Base-by-base conservation (phyloP, 352 stramenopile genomes). In the Plasmopara halstedii region DNA sequence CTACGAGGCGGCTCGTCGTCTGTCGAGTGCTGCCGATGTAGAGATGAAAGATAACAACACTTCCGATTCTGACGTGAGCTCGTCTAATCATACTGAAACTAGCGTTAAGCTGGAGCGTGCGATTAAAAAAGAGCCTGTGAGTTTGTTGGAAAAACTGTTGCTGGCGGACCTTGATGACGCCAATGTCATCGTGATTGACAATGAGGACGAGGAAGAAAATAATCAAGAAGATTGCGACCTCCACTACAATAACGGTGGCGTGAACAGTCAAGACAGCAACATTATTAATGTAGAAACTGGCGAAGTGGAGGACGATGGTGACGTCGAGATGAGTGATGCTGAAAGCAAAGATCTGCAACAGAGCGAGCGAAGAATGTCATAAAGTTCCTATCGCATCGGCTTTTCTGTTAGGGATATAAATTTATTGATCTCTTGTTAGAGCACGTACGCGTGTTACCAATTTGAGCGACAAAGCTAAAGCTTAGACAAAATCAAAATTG, bases 111-210 rank as follows among this genome's bases (percentile, higher is more conserved):
- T 29, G 21, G 57, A 63, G 33, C 31, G 44, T 3, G 14, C 33
- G 0, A 20, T 73, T 20, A 71, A 70, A 46, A 46, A 64, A 26
- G 56, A 73, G 47, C 10, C 47, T 15, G n/a, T 41, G 15, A 53
- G 73, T 29, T 42, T 85, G 40, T 50, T 88, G 23, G 55, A 70
- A 20, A 64, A 74, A 37, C 46, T 88, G 14, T 57, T 88, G 11
- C 39, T 61, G 4, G 83, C 74, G 20, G 54, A 77, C 41, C 36
- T 88, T 21, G 58, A 69, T 13, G 53, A 69, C 22, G 41, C 53
- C 21, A 60, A 64, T 19, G 71, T 79, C 34, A 54, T 84, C 34
- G 74, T 87, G 36, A 68, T 85, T 23, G 67, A 84, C 37, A 70
- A 84, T 4, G 71, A 76, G 7, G 66, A 78, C 0, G 53, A 67